Evolutionary conservation across 2,329 filamentous ascomycete species (phyloP), one percentile per base, ranked within the genome.

Genomic region (Colletotrichum tropicale): DNA sequence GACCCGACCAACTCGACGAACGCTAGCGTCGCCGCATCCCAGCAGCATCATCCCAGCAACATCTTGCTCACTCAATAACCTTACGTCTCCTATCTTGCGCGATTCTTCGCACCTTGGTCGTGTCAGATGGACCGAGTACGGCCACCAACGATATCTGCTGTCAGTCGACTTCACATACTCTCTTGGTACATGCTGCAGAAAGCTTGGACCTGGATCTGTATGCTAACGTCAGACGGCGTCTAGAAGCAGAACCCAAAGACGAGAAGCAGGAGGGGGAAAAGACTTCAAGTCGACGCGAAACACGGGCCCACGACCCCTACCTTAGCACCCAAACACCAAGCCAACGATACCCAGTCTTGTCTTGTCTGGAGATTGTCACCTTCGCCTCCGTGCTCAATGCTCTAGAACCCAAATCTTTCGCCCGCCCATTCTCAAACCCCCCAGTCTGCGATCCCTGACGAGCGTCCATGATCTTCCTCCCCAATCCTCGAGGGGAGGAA

Each of bases 371-470:
- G 48, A 74, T 26, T 75, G 60, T 75, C 74, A 61, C 64, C 58
- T 76, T 60, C 70, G 73, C 73, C 73, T 58, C 73, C 28, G 64
- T 58, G 64, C 58, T 65, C 58, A 75, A 73, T 75, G 70, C 64
- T 60, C 70, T 26, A 16, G 48, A 73, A 15, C 68, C 70, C 60
- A 48, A 30, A 52, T 30, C 67, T 36, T 34, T 62, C 58, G 28
- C 26, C 58, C 15, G 55, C 5, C 7, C 21, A 32, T 21, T 21
- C 30, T 30, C 58, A 30, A 61, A 21, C 66, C 21, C 26, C 58
- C 43, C 62, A 48, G 24, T 52, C 30, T 64, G 24, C 66, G n/a
- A 62, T 16, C 32, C 61, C 32, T 64, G 32, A 8, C 8, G 32
- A 16, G 8, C 16, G 61, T 64, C 34, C 32, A 64, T 64, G 32